A percentile compares a stretch with the other conserved stretches of the same genome.
Evolutionary conservation across 768 basidiomycete species (phyloP).

Genomic region (Leccinellum albellum): DNA sequence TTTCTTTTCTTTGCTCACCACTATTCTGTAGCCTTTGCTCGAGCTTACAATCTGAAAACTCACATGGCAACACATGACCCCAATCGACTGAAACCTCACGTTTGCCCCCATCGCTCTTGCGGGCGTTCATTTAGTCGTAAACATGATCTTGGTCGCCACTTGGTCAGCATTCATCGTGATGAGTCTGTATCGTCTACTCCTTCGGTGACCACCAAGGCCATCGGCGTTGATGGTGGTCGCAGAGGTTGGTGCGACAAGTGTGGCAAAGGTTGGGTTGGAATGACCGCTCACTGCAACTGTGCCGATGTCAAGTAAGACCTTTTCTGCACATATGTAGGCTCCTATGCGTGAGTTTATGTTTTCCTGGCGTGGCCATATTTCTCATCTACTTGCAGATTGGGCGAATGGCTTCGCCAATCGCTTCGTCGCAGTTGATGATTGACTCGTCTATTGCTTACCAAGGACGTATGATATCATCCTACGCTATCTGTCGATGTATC

Average conservation of each 20-base stretch:
- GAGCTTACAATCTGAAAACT: slow-evolving; percentile 93
- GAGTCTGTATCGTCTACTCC: slow-evolving; percentile 47
- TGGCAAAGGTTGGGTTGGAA: slow-evolving; percentile 64
- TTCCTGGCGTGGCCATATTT: not conserved
- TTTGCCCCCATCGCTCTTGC: slow-evolving; percentile 82
- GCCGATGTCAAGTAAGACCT: slow-evolving; percentile 55
- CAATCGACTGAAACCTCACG: slow-evolving; percentile 82
- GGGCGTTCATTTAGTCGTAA: slow-evolving; percentile 91
- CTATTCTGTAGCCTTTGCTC: slow-evolving; percentile 65
- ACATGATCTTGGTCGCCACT: slow-evolving; percentile 89
- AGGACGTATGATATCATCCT: slow-evolving; percentile 34
- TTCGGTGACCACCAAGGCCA: slow-evolving; percentile 41
- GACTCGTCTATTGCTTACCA: slow-evolving; percentile 32
- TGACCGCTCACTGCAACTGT: slow-evolving; percentile 55
- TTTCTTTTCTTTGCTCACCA: slow-evolving; percentile 1
- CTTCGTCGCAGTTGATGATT: slow-evolving; percentile 39
- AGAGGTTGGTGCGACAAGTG: slow-evolving; percentile 73
- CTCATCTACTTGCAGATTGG: slow-evolving; percentile 27
- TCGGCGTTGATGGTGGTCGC: slow-evolving; percentile 63
- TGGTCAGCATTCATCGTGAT: slow-evolving; percentile 80
- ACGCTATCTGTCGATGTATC: slow-evolving; percentile 49
- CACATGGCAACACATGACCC: slow-evolving; percentile 96
- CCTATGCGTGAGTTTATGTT: slow-evolving; percentile 26
- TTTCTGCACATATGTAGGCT: slow-evolving; percentile 10
- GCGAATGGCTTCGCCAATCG: slow-evolving; percentile 36